phyloP scores from a whole-genome alignment of 108 stramenopile species.

The Skeletonema potamos region DNA sequence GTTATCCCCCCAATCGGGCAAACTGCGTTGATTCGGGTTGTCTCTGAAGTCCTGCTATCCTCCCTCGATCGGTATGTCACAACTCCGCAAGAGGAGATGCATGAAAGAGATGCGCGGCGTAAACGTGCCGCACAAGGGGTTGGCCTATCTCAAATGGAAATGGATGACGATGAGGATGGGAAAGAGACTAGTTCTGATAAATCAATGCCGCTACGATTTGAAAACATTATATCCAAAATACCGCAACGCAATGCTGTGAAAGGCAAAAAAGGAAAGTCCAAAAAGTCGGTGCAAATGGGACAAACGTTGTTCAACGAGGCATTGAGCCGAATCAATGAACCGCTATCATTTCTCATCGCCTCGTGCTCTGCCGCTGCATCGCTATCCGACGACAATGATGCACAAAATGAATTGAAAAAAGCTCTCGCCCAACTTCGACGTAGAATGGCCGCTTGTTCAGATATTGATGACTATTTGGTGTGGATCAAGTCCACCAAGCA shows the following conservation, averaged over 20 bases:
- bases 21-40: conserved; percentile 2
- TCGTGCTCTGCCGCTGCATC: conserved; percentile 19
- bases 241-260: neutral
- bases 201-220: conserved; percentile 37
- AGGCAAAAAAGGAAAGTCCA: conserved; percentile 14
- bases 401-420: conserved; percentile 18
- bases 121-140: conserved; percentile 23
- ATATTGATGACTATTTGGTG: conserved; percentile 27
- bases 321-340: conserved; percentile 34
- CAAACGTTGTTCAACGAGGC: conserved; percentile 37
- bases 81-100: conserved; percentile 25
- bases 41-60: conserved; percentile 20
- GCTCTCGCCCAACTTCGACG: conserved; percentile 18
- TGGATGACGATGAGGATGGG: conserved; percentile 11
- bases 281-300: conserved; percentile 17
- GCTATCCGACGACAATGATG: conserved; percentile 2
- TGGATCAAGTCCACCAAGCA: conserved; percentile 30
- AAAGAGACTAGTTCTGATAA: conserved; percentile 6
- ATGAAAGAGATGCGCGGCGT: conserved; percentile 23
- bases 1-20: conserved; percentile 15
- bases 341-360: conserved; percentile 32
- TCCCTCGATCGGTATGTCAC: conserved; percentile 38
- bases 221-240: conserved; percentile 23
- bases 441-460: conserved; percentile 25
- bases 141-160: conserved; percentile 33